Evolutionary conservation across 805 yeast genomes (phyloP).

Genomic region (Nadsonia fulvescens): DNA sequence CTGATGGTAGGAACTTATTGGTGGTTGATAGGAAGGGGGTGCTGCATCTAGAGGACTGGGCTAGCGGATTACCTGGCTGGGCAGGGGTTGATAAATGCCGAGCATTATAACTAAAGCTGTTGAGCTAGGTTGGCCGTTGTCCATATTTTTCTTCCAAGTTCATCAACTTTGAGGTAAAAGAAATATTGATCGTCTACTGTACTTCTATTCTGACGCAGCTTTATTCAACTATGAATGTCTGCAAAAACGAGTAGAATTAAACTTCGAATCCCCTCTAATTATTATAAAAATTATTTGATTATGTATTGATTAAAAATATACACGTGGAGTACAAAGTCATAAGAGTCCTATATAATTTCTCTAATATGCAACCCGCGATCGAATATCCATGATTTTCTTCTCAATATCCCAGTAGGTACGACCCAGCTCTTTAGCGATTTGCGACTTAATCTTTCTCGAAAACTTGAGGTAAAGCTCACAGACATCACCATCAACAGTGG

Average conservation of each 20-base stretch:
- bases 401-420: slow-evolving; percentile 12
- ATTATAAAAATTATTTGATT: too few relatives aligned
- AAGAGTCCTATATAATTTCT: not conserved
- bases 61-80: slow-evolving; percentile 59
- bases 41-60: slow-evolving; percentile 66
- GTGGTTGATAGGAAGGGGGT: slow-evolving; percentile 69
- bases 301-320: too few relatives aligned
- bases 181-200: too few relatives aligned
- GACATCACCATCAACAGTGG: slow-evolving; percentile 76
- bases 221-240: too few relatives aligned
- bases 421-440: slow-evolving; percentile 18
- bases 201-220: too few relatives aligned
- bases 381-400: slow-evolving; percentile 1
- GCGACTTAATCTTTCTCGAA: slow-evolving; percentile 9
- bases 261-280: too few relatives aligned
- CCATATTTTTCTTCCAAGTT: too few relatives aligned
- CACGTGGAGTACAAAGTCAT: too few relatives aligned
- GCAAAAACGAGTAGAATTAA: too few relatives aligned
- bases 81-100: slow-evolving; percentile 19
- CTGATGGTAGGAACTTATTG: slow-evolving; percentile 65
- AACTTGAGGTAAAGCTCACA: slow-evolving; percentile 35
- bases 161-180: too few relatives aligned
- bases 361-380: slow-evolving; percentile 1
- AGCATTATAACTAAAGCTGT: too few relatives aligned
- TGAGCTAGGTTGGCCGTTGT: too few relatives aligned